Base-by-base conservation (phyloP, 768 basidiomycete genomes). In the Boletus reticulatus region DNA sequence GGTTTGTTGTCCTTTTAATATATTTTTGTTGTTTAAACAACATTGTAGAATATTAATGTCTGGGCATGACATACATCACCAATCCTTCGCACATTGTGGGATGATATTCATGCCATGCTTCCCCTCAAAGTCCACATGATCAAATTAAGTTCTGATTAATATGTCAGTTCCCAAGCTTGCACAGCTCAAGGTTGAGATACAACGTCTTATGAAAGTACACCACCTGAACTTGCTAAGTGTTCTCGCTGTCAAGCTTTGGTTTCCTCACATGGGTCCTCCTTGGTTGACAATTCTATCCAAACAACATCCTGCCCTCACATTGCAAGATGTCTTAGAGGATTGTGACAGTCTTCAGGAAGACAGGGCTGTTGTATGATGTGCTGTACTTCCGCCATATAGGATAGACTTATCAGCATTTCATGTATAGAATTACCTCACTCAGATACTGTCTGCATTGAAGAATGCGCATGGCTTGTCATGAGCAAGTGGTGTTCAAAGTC, bases 41-140 rank as follows among this genome's bases (percentile, higher is more conserved):
- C 12, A 22, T 54, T 19, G 36, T 48, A 85, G 90, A n/a, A n/a
- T n/a, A n/a, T n/a, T n/a, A 84, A 45, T 78, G 77, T 42, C 73
- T 91, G 31, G 89, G 88, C 2, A 84, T 80, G 11, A 75, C 82
- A 0, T 92, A 87, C 70, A 76, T 84, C 52, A 89, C 88, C 0
- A 88, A 91, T 56, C 90, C 91, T 9, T n/a, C n/a, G n/a, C n/a
- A n/a, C n/a, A n/a, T 71, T 92, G 16, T 83, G 83, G 63, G 88
- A 91, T 55, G 82, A 86, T 57, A 73, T 81, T 14, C 73, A 79
- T 55, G 74, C 73, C n/a, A 78, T 78, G 3, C 70, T 83, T 16
- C 83, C 85, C 24, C 75, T 94, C 6, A 89, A 92, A 62, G 74
- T 93, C 11, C 80, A 85, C 62, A 73, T 83, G 6, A 77, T 90